Conservation (phyloP, 192 early-diverging fungal species). For the Coemansia sp. region DNA sequence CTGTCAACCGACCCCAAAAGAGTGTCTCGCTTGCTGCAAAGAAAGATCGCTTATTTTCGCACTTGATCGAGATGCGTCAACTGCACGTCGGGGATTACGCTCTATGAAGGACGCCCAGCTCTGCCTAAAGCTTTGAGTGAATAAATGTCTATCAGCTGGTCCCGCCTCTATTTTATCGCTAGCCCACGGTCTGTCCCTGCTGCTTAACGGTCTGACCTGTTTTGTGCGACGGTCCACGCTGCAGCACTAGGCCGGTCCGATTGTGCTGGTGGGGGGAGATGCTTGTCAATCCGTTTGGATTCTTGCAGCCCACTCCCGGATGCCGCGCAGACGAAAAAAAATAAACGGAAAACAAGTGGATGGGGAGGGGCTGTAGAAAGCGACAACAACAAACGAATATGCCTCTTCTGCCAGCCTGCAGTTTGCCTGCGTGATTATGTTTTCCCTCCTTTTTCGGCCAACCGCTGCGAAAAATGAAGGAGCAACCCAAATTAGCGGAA, state of each 20-base stretch:
- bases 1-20: constrained; percentile 13
- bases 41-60: constrained; percentile 20
- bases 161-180: neutral
- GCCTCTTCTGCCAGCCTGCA: constrained; percentile 3
- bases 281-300: constrained; percentile 4
- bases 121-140: neutral
- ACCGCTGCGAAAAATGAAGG: neutral
- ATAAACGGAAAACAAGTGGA: neutral
- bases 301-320: neutral
- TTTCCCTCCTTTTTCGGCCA: constrained; percentile 1
- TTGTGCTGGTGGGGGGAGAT: constrained; percentile 6
- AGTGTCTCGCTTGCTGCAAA: constrained; percentile 20
- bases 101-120: neutral
- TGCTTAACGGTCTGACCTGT: constrained; percentile 6
- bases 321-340: constrained; percentile 1
- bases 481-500: neutral
- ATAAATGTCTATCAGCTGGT: neutral
- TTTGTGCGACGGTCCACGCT: constrained; percentile 13
- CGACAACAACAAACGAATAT: constrained; percentile 9
- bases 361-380: neutral
- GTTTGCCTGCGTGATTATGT: constrained; percentile 11
- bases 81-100: constrained; percentile 7
- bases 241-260: constrained; percentile 7
- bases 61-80: constrained; percentile 11
- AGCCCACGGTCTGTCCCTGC: constrained; percentile 12